Conservation (phyloP, 495 filamentous ascomycete species). For the Sporormia fimetaria region DNA sequence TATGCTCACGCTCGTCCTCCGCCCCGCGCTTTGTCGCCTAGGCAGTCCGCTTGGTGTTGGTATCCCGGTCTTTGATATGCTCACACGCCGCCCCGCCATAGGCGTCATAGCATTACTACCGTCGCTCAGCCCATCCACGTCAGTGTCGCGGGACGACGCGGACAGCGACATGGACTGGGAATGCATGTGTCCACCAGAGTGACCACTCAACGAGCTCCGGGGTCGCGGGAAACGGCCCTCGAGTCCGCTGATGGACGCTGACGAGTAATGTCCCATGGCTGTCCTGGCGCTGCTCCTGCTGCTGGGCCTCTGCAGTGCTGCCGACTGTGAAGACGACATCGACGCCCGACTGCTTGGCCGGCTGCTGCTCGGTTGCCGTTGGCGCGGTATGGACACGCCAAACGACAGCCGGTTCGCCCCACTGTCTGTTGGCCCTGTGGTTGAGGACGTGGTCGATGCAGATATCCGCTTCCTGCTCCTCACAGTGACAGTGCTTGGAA, state of each 20-base stretch:
- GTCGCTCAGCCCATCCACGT: conserved; percentile 16
- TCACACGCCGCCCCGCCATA: conserved; percentile 24
- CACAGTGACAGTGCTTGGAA: conserved; percentile 68
- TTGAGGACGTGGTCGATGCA: conserved; percentile 42
- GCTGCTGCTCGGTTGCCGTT: conserved; percentile 30
- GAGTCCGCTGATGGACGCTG: conserved; percentile 30
- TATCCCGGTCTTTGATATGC: conserved; percentile 23
- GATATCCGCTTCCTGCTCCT: conserved; percentile 58
- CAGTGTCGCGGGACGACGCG: conserved; percentile 11
- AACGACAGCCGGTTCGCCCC: conserved; percentile 40
- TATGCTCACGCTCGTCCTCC: conserved; percentile 37
- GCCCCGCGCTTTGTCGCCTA: conserved; percentile 39
- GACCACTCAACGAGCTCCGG: conserved; percentile 45
- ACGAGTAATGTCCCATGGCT: conserved; percentile 41
- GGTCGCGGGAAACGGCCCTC: conserved; percentile 34
- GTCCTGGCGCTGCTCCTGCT: conserved; percentile 65
- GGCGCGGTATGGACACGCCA: conserved; percentile 27
- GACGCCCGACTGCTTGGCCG: conserved; percentile 54
- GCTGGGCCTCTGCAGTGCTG: conserved; percentile 43
- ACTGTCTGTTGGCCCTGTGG: conserved; percentile 17
- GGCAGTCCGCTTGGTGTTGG: conserved; percentile 26
- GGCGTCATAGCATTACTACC: conserved; percentile 23
- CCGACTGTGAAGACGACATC: conserved; percentile 39
- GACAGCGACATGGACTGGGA: conserved; percentile 17
- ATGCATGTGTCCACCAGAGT: conserved; percentile 30